Evolutionary conservation across 805 yeast genomes (phyloP).

Genomic region (Teunomyces stri): DNA sequence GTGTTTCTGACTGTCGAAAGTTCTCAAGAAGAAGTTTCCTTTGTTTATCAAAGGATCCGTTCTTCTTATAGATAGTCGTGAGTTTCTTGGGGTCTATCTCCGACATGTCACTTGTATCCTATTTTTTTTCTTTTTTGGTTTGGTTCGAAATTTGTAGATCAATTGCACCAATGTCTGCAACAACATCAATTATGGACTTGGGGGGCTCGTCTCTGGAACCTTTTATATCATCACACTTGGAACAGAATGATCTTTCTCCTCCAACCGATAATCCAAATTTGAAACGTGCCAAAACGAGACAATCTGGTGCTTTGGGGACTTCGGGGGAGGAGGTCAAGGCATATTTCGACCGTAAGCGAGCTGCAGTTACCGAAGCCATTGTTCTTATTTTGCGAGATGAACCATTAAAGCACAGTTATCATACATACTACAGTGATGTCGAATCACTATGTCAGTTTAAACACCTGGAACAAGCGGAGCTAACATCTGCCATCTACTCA

Average conservation of each 20-base stretch:
- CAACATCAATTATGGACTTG: neutral
- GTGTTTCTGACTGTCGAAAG: constrained; percentile 41
- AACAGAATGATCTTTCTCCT: neutral
- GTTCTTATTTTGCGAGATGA: constrained; percentile 17
- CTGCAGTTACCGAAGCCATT: constrained; percentile 12
- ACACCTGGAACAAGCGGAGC: constrained; percentile 31
- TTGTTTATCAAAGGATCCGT: constrained; percentile 48
- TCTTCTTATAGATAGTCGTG: constrained; percentile 43
- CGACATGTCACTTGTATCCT: constrained; percentile 1
- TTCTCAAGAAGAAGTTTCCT: constrained; percentile 42
- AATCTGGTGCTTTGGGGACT: neutral
- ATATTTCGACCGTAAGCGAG: constrained; percentile 7
- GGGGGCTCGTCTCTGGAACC: neutral
- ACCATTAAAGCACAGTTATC: constrained; percentile 18
- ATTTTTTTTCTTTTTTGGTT: neutral
- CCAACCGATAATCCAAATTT: neutral
- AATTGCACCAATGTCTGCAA: neutral
- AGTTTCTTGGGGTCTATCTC: constrained; percentile 36
- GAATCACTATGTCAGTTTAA: constrained; percentile 32
- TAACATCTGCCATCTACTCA: constrained; percentile 18
- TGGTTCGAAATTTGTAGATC: neutral
- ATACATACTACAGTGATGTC: constrained; percentile 24
- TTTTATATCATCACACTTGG: neutral
- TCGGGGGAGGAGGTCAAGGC: neutral
- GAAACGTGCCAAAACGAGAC: neutral